Conservation (phyloP, 768 basidiomycete species). For the Candolleomyces efflorescens region DNA sequence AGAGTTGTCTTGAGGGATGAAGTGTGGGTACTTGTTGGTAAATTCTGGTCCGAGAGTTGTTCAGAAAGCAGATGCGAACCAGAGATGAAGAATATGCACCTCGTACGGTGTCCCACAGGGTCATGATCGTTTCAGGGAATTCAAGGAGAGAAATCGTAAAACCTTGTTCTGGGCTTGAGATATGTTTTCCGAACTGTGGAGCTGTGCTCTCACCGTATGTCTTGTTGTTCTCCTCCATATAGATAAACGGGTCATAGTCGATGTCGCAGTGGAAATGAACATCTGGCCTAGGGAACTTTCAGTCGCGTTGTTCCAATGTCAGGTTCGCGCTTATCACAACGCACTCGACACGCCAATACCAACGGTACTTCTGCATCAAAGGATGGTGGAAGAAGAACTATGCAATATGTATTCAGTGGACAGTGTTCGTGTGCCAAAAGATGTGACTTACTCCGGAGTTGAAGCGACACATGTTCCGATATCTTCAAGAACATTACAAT, state of each 20-base stretch:
- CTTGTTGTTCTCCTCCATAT: constrained; percentile 69
- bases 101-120: constrained; percentile 70
- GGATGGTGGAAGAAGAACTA: constrained; percentile 76
- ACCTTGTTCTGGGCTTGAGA: constrained; percentile 27
- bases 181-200: neutral
- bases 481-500: constrained; percentile 35
- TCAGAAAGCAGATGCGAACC: constrained; percentile 5
- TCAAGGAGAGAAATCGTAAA: constrained; percentile 79
- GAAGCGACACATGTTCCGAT: constrained; percentile 76
- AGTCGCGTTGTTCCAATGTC: constrained; percentile 15
- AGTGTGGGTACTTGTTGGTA: constrained; percentile 49
- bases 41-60: constrained; percentile 44
- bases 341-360: constrained; percentile 66
- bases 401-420: neutral
- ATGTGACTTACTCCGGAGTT: constrained; percentile 53
- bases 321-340: constrained; percentile 12
- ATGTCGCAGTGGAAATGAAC: constrained; percentile 77
- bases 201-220: constrained; percentile 47
- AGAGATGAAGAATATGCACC: constrained; percentile 34
- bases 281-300: constrained; percentile 47
- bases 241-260: constrained; percentile 63
- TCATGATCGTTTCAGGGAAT: constrained; percentile 72
- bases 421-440: neutral
- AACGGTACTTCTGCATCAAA: constrained; percentile 63
- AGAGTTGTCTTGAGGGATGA: constrained; percentile 54